Evolutionary conservation across 148 eudicot species (phyloP).

Genomic region (Spergularia marina): DNA sequence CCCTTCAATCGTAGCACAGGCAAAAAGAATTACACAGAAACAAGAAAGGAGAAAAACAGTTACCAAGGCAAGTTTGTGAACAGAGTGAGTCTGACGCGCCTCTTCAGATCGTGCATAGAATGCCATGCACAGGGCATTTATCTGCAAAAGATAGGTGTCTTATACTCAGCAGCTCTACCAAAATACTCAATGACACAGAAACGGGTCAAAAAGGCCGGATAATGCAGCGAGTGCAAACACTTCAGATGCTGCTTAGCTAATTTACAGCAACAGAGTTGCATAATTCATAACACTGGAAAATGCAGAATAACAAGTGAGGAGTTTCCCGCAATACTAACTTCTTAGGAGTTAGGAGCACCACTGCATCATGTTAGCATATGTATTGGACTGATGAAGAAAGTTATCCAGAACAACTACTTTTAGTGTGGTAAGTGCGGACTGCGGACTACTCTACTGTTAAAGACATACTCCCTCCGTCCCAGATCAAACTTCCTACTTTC

Average conservation of each 20-base stretch:
- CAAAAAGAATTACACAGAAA: neutral
- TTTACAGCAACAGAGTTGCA: neutral
- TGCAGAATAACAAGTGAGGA: neutral
- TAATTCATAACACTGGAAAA: neutral
- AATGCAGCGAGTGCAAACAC: neutral
- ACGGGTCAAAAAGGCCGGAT: neutral
- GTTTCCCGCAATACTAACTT: neutral
- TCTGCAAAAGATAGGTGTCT: slow-evolving; percentile 47
- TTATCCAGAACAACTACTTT: neutral
- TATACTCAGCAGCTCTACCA: slow-evolving; percentile 7
- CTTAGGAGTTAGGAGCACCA: too few species aligned
- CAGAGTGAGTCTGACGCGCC: slow-evolving; percentile 91
- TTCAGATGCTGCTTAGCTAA: neutral
- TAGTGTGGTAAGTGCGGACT: neutral
- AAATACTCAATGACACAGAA: neutral
- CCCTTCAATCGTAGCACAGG: neutral
- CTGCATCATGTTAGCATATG: neutral
- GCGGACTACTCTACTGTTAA: neutral
- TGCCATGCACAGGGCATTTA: slow-evolving; percentile 95
- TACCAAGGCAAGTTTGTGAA: slow-evolving; percentile 95
- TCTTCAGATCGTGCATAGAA: slow-evolving; percentile 96
- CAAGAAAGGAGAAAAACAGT: slow-evolving; percentile 11
- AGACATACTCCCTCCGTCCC: neutral
- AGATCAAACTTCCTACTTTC: too few species aligned
- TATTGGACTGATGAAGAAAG: neutral